Evolutionary conservation across 345 rosid species (phyloP).

Genomic region (Linum lewisii): DNA sequence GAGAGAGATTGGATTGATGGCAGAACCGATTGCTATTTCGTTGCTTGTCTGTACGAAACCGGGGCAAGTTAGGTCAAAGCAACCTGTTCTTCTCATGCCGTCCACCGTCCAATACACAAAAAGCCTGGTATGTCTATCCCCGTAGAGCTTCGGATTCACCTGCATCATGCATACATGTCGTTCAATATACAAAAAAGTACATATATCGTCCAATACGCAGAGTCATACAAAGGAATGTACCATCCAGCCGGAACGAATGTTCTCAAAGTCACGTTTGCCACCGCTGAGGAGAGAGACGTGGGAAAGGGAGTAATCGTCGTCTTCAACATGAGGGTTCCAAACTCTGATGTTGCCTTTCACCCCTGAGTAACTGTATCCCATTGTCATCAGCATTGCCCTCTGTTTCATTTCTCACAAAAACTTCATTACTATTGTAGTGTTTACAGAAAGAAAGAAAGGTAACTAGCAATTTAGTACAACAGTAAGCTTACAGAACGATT

Average conservation of each 20-base stretch:
- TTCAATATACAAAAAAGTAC: too few relatives aligned
- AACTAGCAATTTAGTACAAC: background rate
- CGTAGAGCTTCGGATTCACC: constrained; percentile 49
- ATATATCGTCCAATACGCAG: background rate
- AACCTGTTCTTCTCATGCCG: constrained; percentile 38
- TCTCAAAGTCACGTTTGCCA: constrained; percentile 31
- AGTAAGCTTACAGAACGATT: constrained; percentile 34
- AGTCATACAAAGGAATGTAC: constrained; percentile 21
- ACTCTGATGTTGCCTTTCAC: constrained; percentile 45
- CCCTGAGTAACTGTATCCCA: constrained; percentile 36
- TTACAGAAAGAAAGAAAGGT: background rate
- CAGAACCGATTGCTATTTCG: constrained; percentile 47
- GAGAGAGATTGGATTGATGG: constrained; percentile 40
- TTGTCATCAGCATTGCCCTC: constrained; percentile 38
- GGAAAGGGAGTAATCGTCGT: constrained; percentile 37
- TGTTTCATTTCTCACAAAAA: background rate
- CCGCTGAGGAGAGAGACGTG: constrained; percentile 34
- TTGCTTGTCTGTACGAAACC: constrained; percentile 50
- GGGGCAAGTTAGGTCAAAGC: constrained; percentile 52
- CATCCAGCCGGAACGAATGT: constrained; percentile 46
- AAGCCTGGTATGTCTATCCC: constrained; percentile 39
- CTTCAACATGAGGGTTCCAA: constrained; percentile 39
- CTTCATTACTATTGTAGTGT: background rate
- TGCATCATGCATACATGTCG: too few relatives aligned
- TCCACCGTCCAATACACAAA: constrained; percentile 51